phyloP scores from a whole-genome alignment of 2,329 filamentous ascomycete species.

The Amauroascus niger region DNA sequence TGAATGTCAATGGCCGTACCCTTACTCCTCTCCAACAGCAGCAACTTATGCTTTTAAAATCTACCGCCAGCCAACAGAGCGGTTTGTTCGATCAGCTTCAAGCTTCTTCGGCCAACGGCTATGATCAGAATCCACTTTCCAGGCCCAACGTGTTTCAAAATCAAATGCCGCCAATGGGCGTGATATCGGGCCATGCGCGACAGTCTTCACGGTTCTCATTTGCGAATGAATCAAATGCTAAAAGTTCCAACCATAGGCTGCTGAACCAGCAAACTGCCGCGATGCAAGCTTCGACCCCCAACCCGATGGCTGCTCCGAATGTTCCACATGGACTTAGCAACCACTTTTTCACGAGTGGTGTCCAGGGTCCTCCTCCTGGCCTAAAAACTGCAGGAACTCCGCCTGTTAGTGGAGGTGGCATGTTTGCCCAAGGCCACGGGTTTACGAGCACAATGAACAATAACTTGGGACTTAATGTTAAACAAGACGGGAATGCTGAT shows the following conservation, averaged over 20 bases:
- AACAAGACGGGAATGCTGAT: constrained; percentile 65
- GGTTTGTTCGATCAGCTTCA: constrained; percentile 42
- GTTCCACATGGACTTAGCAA: constrained; percentile 41
- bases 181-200: constrained; percentile 61
- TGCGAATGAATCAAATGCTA: constrained; percentile 54
- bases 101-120: constrained; percentile 24
- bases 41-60: constrained; percentile 57
- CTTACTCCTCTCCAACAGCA: constrained; percentile 74
- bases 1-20: constrained; percentile 58
- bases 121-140: constrained; percentile 37
- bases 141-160: constrained; percentile 39
- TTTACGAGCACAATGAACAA: constrained; percentile 60
- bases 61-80: constrained; percentile 50
- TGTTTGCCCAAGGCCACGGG: constrained; percentile 82
- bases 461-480: constrained; percentile 54
- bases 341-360: constrained; percentile 72
- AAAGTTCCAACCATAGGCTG: constrained; percentile 52
- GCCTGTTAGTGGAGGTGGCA: constrained; percentile 64
- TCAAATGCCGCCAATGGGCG: constrained; percentile 42
- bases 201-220: constrained; percentile 85
- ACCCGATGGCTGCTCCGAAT: constrained; percentile 31
- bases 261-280: constrained; percentile 42
- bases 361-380: constrained; percentile 87
- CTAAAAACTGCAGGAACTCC: constrained; percentile 92
- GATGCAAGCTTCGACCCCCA: constrained; percentile 33